Evolutionary conservation across 371 early-diverging fungal genomes (phyloP).

Genomic region (Mucor piriformis): DNA sequence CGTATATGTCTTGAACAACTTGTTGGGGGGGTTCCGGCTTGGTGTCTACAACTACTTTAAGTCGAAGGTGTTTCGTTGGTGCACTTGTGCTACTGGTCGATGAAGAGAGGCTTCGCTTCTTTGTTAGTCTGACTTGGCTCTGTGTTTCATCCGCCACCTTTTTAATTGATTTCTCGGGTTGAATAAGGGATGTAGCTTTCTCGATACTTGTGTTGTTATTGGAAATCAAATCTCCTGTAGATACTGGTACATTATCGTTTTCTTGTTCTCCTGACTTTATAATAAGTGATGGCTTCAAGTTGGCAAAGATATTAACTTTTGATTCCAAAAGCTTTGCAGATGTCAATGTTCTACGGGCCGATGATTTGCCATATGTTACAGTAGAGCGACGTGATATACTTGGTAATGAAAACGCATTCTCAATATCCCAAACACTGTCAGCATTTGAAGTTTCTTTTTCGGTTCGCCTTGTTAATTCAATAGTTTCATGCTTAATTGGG

Average conservation of each 20-base stretch:
- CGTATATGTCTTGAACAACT: too few relatives aligned
- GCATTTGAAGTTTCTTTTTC: neutral
- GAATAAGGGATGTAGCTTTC: neutral
- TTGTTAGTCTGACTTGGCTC: neutral
- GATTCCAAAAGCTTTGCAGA: neutral
- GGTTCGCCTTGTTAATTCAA: neutral
- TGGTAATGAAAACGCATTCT: neutral
- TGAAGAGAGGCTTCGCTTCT: neutral
- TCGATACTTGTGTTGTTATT: neutral
- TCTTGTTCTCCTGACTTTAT: neutral
- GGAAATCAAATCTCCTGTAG: too few relatives aligned
- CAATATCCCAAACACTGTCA: slow-evolving; percentile 27
- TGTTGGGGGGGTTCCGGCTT: too few relatives aligned
- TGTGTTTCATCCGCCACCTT: neutral
- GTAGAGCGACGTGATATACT: neutral
- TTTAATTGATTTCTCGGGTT: too few relatives aligned
- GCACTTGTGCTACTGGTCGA: neutral
- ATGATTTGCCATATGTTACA: slow-evolving; percentile 7
- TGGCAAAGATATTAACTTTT: slow-evolving; percentile 7
- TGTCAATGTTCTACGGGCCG: neutral
- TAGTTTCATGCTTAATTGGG: neutral
- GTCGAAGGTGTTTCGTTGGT: neutral
- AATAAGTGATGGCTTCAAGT: neutral
- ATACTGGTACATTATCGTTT: neutral
- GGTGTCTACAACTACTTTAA: too few relatives aligned